Conservation (phyloP, 202 grass and related monocot genomes). For the Digitaria exilis region DNA sequence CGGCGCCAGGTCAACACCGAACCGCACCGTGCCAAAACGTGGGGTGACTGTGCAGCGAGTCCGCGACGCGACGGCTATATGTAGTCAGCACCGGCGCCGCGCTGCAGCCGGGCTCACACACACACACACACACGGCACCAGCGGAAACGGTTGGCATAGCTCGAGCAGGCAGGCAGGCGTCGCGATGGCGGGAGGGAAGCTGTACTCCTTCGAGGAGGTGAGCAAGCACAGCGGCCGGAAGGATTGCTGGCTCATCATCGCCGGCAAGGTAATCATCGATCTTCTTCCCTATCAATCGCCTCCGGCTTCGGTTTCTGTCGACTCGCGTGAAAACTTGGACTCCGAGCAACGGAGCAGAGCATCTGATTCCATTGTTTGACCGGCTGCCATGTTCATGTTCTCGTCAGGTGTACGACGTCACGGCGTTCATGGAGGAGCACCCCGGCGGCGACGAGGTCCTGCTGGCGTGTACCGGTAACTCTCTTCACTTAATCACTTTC, state of each 20-base stretch:
- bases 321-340: neutral
- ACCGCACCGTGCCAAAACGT: neutral
- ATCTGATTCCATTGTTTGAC: neutral
- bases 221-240: constrained; percentile 46
- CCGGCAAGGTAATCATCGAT: constrained; percentile 52
- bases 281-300: neutral
- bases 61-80: constrained; percentile 19
- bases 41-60: neutral
- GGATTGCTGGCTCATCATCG: constrained; percentile 84
- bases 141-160: constrained; percentile 1
- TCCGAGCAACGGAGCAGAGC: neutral
- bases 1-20: constrained; percentile 31
- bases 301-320: neutral
- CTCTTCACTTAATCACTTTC: too few relatives aligned
- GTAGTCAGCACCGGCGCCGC: constrained; percentile 8
- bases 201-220: constrained; percentile 65
- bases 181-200: constrained; percentile 60
- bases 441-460: constrained; percentile 86
- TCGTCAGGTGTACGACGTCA: constrained; percentile 80
- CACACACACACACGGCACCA: neutral
- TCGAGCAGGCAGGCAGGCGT: neutral
- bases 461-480: constrained; percentile 50
- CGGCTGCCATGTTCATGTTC: neutral
- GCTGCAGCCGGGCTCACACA: neutral
- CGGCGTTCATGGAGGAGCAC: constrained; percentile 90